Evolutionary conservation across 768 basidiomycete genomes (phyloP).

Genomic region (Zangia roseola): DNA sequence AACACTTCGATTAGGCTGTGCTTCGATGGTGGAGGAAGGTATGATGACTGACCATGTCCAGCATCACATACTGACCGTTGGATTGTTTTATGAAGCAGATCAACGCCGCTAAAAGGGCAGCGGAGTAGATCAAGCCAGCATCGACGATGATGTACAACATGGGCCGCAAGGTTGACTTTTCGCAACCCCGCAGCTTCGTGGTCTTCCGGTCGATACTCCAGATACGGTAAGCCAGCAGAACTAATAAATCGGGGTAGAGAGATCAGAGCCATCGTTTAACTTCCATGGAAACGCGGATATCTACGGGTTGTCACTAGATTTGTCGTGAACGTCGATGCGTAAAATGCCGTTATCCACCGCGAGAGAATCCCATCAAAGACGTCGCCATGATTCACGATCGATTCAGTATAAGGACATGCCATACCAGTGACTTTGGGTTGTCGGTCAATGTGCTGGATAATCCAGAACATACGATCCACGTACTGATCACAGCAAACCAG

Average conservation of each 20-base stretch:
- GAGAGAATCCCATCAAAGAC: slow-evolving; percentile 26
- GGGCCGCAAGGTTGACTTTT: background rate
- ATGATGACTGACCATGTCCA: slow-evolving; percentile 31
- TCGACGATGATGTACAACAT: slow-evolving; percentile 32
- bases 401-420: slow-evolving; percentile 14
- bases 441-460: background rate
- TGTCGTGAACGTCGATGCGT: slow-evolving; percentile 28
- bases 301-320: slow-evolving; percentile 31
- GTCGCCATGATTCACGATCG: background rate
- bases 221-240: slow-evolving; percentile 26
- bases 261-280: background rate
- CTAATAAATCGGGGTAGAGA: slow-evolving; percentile 3
- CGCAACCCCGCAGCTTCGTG: slow-evolving; percentile 6
- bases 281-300: background rate
- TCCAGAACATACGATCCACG: background rate
- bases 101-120: slow-evolving; percentile 32
- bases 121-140: slow-evolving; percentile 35
- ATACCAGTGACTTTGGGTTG: slow-evolving; percentile 11
- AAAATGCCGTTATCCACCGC: slow-evolving; percentile 34
- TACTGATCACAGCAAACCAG: background rate
- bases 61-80: slow-evolving; percentile 31
- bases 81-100: slow-evolving; percentile 26
- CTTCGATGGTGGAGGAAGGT: too few species aligned
- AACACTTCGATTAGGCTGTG: background rate
- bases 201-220: slow-evolving; percentile 23